A percentile compares a stretch with the other conserved stretches of the same genome.
Evolutionary conservation across 2,329 filamentous ascomycete species (phyloP).

Genomic region (Pyrenochaeta sp.): DNA sequence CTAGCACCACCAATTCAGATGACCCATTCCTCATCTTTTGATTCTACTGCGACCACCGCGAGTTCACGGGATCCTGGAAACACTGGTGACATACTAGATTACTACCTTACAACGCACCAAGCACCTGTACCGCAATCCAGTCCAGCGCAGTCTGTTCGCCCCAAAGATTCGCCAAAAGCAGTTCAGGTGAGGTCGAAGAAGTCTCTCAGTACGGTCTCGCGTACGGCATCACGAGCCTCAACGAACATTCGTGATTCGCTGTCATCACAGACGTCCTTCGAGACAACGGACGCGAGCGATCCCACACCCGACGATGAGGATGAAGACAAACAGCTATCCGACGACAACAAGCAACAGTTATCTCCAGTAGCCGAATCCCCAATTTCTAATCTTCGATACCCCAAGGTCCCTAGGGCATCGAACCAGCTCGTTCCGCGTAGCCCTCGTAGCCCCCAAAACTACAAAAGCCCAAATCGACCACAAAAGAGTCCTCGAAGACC

Average conservation of each 20-base stretch:
- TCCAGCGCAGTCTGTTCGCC: conserved; percentile 15
- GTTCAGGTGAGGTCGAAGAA: conserved; percentile 33
- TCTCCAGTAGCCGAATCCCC: conserved; percentile 56
- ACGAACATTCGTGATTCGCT: conserved; percentile 44
- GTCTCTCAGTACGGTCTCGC: conserved; percentile 40
- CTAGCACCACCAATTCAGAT: conserved; percentile 25
- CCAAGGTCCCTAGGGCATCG: conserved; percentile 57
- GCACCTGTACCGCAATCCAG: conserved; percentile 24
- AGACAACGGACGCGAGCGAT: conserved; percentile 56
- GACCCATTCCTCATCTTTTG: conserved; percentile 20
- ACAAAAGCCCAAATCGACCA: conserved; percentile 2
- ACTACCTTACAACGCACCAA: conserved; percentile 42
- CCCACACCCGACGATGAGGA: conserved; percentile 57
- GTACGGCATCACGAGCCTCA: conserved; percentile 37
- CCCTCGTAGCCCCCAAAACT: conserved; percentile 33
- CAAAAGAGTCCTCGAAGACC: conserved; percentile 18
- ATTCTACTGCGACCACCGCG: conserved; percentile 27
- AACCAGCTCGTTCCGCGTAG: conserved; percentile 57
- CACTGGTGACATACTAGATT: conserved; percentile 47
- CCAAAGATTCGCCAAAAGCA: conserved; percentile 29
- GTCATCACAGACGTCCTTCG: conserved; percentile 56
- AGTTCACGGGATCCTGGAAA: conserved; percentile 32
- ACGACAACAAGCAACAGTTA: conserved; percentile 37
- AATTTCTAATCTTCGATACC: conserved; percentile 56
- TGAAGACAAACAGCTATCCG: conserved; percentile 42